These are phyloP conservation scores for Rosa persica DNA, from an alignment of 306 rosid genomes.

Conservation along the genomic window DNA sequence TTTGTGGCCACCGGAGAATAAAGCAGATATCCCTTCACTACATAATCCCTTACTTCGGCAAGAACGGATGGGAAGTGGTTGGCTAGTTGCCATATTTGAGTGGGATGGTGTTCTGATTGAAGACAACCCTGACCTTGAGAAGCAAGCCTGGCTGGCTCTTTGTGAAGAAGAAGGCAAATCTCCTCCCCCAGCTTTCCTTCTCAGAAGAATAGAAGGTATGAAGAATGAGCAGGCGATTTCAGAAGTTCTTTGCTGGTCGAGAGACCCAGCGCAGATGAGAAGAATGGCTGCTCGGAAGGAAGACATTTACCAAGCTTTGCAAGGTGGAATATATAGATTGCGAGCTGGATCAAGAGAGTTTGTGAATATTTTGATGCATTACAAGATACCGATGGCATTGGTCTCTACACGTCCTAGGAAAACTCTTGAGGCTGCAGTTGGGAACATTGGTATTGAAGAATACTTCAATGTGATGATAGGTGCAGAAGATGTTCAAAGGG, in stretches of 20 bases:
- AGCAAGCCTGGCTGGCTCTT: conserved; percentile 80
- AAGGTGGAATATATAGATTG: conserved; percentile 73
- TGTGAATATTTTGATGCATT: conserved; percentile 80
- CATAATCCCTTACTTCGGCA: conserved; percentile 88
- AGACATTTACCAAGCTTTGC: conserved; percentile 80
- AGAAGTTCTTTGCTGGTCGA: conserved; percentile 96
- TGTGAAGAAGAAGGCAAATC: conserved; percentile 89
- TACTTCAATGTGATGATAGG: conserved; percentile 75
- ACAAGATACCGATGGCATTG: conserved; percentile 91
- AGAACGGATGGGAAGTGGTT: conserved; percentile 96
- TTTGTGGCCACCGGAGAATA: conserved; percentile 83
- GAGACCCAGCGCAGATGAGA: conserved; percentile 70
- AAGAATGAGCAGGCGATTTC: conserved; percentile 92
- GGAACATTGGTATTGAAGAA: conserved; percentile 65
- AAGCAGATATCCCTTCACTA: conserved; percentile 75
- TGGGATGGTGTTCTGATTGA: conserved; percentile 94
- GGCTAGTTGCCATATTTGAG: conserved; percentile 95
- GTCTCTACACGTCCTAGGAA: conserved; percentile 87
- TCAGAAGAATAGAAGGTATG: conserved; percentile 90
- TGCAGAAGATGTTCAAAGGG: conserved; percentile 93
- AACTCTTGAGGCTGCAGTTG: conserved; percentile 68
- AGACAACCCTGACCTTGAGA: conserved; percentile 76
- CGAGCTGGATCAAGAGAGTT: conserved; percentile 82
- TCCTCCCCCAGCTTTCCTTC: conserved; percentile 69
- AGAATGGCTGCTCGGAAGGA: conserved; percentile 83